Percentiles rank a stretch among this genome's conserved stretches.
These are phyloP conservation scores for Umbilicus rupestris DNA, from an alignment of 164 flowering plant species.

Conservation along the genomic window DNA sequence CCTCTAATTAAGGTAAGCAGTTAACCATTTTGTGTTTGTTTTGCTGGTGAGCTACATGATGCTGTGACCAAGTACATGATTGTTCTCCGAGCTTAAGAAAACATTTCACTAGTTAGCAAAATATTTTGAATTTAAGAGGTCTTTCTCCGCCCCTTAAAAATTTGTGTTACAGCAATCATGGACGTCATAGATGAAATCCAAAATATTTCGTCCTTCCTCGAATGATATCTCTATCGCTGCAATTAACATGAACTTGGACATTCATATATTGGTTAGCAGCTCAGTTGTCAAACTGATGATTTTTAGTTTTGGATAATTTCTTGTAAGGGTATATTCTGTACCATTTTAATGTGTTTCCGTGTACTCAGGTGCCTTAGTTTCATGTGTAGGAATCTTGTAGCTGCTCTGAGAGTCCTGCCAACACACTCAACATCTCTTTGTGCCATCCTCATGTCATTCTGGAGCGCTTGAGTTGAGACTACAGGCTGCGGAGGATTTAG, in stretches of 20 bases:
- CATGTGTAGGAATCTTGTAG: constrained; percentile 29
- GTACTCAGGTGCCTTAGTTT: neutral
- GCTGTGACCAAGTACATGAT: neutral
- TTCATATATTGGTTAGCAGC: neutral
- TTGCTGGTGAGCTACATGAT: neutral
- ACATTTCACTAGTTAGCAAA: neutral
- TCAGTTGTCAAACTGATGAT: neutral
- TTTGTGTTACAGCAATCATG: neutral
- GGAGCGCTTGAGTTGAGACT: constrained; percentile 51
- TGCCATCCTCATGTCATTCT: constrained; percentile 42
- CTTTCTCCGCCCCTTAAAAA: neutral
- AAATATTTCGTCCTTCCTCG: neutral
- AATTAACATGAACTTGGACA: neutral
- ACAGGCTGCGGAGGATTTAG: constrained; percentile 62
- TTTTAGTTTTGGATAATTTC: neutral
- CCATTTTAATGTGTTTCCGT: neutral
- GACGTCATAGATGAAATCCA: neutral
- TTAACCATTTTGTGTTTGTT: neutral
- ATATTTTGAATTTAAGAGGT: neutral
- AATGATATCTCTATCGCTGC: neutral
- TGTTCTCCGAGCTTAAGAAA: neutral
- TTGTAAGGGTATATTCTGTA: neutral
- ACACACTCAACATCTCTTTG: constrained; percentile 20
- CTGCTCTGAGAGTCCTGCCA: constrained; percentile 21
- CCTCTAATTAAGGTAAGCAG: constrained; percentile 46